A percentile compares a stretch with the other conserved stretches of the same genome.
Conservation (phyloP, 1,284 basidiomycete species). For the Trametes polyzona region DNA sequence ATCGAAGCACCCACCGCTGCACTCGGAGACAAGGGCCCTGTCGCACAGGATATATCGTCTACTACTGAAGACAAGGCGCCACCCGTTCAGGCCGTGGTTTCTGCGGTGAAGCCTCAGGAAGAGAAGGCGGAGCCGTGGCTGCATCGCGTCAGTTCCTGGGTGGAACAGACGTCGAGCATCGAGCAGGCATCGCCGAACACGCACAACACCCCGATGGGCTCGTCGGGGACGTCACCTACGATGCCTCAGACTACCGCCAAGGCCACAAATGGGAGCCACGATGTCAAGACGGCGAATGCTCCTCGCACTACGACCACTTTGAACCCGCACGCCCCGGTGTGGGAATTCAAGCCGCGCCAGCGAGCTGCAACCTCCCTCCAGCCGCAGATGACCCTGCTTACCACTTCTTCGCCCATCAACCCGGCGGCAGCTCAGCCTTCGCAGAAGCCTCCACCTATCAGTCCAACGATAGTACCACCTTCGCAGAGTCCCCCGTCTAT, state of each 20-base stretch:
- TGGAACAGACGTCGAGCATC: conserved; percentile 1
- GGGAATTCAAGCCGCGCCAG: conserved; percentile 5
- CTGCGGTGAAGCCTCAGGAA: neutral
- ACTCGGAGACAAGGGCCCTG: too few species aligned
- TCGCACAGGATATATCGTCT: too few species aligned
- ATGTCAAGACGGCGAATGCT: neutral
- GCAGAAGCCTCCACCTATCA: neutral
- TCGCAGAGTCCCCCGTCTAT: too few species aligned
- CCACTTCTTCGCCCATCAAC: neutral
- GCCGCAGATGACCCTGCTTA: neutral
- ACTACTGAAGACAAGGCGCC: too few species aligned
- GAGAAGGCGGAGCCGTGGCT: conserved; percentile 17
- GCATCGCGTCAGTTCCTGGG: conserved; percentile 16
- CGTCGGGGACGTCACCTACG: neutral
- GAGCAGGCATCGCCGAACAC: neutral
- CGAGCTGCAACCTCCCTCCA: neutral
- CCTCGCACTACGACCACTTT: neutral
- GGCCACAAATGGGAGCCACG: neutral
- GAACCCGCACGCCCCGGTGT: conserved; percentile 11
- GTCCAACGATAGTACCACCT: too few species aligned
- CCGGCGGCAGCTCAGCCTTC: neutral
- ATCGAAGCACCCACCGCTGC: too few species aligned
- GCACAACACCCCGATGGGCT: neutral
- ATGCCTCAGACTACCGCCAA: too few species aligned
- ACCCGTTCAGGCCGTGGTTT: too few species aligned